Evolutionary conservation across 805 yeast genomes (phyloP).

Genomic region (Lachancea waltii): DNA sequence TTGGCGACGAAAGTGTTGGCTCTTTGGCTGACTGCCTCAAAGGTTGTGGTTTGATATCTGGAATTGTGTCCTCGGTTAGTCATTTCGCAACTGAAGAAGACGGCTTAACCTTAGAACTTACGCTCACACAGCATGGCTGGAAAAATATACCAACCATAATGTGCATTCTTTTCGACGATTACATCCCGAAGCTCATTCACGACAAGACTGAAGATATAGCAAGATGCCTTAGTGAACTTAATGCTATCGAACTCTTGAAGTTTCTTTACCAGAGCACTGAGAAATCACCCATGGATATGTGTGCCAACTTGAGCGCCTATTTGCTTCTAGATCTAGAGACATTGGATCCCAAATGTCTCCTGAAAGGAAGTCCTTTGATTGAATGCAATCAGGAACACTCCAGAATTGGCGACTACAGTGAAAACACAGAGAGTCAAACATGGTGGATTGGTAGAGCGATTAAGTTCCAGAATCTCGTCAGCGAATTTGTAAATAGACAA

Average conservation of each 20-base stretch:
- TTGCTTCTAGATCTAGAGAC: constrained; percentile 35
- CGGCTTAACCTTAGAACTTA: constrained; percentile 44
- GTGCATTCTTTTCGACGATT: constrained; percentile 27
- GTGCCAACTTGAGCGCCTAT: constrained; percentile 34
- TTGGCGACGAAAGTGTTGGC: constrained; percentile 56
- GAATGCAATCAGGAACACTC: constrained; percentile 14
- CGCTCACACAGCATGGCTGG: constrained; percentile 43
- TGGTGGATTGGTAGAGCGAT: constrained; percentile 42
- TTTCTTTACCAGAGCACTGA: constrained; percentile 38
- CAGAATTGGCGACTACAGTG: constrained; percentile 19
- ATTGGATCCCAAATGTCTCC: constrained; percentile 35
- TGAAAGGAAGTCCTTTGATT: constrained; percentile 37
- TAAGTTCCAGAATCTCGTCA: constrained; percentile 33
- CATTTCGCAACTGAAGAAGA: constrained; percentile 33
- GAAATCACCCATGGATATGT: constrained; percentile 43
- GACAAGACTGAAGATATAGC: constrained; percentile 30
- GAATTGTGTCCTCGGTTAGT: constrained; percentile 40
- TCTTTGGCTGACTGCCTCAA: constrained; percentile 42
- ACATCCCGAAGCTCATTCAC: constrained; percentile 14
- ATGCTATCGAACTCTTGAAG: constrained; percentile 41
- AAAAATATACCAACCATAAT: constrained; percentile 34
- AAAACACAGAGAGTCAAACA: constrained; percentile 26
- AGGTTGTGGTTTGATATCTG: constrained; percentile 31
- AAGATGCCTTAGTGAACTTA: constrained; percentile 40
- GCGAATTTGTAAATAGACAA: constrained; percentile 18